Conservation (phyloP, 2,329 filamentous ascomycete species). For the Clarireedia homoeocarpa region DNA sequence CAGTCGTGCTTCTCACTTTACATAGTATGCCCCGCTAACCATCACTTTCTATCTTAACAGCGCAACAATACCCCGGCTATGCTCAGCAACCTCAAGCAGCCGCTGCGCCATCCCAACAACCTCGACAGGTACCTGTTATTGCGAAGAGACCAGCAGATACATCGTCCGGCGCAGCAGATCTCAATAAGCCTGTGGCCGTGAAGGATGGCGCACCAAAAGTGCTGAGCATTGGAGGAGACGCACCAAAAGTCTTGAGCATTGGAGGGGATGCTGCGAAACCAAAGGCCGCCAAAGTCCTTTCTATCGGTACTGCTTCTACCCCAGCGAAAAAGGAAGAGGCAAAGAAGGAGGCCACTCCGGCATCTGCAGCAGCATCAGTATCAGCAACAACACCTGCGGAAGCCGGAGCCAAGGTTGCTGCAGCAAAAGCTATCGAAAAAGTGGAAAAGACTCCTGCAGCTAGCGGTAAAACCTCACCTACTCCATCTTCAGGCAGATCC, state of each 20-base stretch:
- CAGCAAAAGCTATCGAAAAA: conserved; percentile 90
- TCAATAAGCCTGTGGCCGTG: conserved; percentile 43
- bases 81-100: conserved; percentile 41
- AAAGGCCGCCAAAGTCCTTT: conserved; percentile 59
- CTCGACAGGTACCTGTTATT: conserved; percentile 48
- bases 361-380: conserved; percentile 26
- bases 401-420: conserved; percentile 75
- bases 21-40: background rate
- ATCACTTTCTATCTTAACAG: conserved; percentile 21
- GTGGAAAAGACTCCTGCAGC: conserved; percentile 60
- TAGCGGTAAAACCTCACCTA: conserved; percentile 70
- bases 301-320: conserved; percentile 53
- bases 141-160: conserved; percentile 52
- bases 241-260: conserved; percentile 57
- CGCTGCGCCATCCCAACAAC: conserved; percentile 32
- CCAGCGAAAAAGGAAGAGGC: conserved; percentile 41
- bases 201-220: conserved; percentile 56
- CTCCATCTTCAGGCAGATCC: conserved; percentile 74
- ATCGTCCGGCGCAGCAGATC: conserved; percentile 36
- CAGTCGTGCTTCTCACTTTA: background rate
- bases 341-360: conserved; percentile 38
- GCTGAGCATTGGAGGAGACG: conserved; percentile 53
- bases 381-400: conserved; percentile 32
- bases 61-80: conserved; percentile 47
- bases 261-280: conserved; percentile 49